A percentile compares a stretch with the other conserved stretches of the same genome.
These are phyloP conservation scores for Dissoconium aciculare DNA, from an alignment of 2,329 filamentous ascomycete species.

Conservation along the genomic window DNA sequence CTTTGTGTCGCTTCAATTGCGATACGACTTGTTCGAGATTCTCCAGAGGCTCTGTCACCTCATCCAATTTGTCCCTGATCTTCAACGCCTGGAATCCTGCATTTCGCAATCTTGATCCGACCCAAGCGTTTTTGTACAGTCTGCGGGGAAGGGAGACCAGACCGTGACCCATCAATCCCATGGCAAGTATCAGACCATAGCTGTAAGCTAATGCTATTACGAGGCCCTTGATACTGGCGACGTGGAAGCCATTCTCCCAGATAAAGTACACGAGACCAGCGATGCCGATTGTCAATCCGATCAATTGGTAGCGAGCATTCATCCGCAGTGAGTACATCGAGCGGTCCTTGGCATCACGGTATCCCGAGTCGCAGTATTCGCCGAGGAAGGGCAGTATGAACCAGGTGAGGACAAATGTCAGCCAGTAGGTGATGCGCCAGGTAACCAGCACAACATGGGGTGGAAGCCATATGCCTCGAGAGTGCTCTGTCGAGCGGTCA, in stretches of 20 bases:
- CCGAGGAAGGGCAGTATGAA: slow-evolving; percentile 85
- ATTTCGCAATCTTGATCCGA: slow-evolving; percentile 56
- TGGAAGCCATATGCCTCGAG: slow-evolving; percentile 76
- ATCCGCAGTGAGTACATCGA: slow-evolving; percentile 70
- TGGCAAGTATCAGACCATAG: slow-evolving; percentile 80
- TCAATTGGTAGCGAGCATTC: slow-evolving; percentile 79
- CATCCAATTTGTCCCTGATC: slow-evolving; percentile 74
- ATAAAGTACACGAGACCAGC: slow-evolving; percentile 73
- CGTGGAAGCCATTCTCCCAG: slow-evolving; percentile 57
- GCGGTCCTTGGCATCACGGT: slow-evolving; percentile 69
- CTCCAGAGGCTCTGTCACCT: slow-evolving; percentile 65
- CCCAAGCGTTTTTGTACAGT: slow-evolving; percentile 64
- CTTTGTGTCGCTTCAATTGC: slow-evolving; percentile 68
- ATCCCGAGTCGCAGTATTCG: slow-evolving; percentile 89
- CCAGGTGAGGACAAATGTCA: slow-evolving; percentile 93
- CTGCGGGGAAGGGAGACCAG: slow-evolving; percentile 77
- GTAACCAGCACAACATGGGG: slow-evolving; percentile 63
- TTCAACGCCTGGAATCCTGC: slow-evolving; percentile 67
- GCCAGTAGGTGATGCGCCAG: slow-evolving; percentile 94
- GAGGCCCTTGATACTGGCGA: slow-evolving; percentile 61
- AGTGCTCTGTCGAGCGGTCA: slow-evolving; percentile 25
- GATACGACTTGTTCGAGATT: slow-evolving; percentile 67
- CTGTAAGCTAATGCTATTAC: slow-evolving; percentile 91
- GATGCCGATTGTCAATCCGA: slow-evolving; percentile 55
- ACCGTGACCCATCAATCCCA: slow-evolving; percentile 96